Evolutionary conservation across 768 basidiomycete species (phyloP).

Genomic region (Pseudohyphozyma bogoriensis): DNA sequence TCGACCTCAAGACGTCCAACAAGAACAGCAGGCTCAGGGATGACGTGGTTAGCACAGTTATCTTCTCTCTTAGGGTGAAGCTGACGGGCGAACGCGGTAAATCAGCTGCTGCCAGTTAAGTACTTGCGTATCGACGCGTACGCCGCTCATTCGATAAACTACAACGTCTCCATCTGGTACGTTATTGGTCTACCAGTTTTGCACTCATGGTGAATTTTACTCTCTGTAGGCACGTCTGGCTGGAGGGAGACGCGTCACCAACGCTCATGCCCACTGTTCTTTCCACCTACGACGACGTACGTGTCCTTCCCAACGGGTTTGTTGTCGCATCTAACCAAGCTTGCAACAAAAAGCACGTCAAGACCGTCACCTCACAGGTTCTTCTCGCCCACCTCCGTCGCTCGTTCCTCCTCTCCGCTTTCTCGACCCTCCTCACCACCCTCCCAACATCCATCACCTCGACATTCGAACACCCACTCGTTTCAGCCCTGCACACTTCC

Average conservation of each 20-base stretch:
- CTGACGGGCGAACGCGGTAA: not conserved
- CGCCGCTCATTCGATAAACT: conserved; percentile 7
- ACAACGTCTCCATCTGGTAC: conserved; percentile 25
- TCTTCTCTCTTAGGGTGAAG: not conserved
- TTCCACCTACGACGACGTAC: not conserved
- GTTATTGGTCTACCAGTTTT: not conserved
- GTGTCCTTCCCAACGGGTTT: not conserved
- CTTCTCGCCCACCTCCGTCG: conserved; percentile 25
- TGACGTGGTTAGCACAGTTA: not conserved
- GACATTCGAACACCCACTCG: conserved; percentile 14
- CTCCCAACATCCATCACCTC: not conserved
- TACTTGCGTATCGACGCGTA: conserved; percentile 22
- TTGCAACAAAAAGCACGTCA: not conserved
- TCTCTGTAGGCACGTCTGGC: conserved; percentile 22
- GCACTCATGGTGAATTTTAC: too few relatives aligned
- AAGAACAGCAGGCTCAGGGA: not conserved
- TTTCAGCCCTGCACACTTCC: not conserved
- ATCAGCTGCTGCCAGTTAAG: conserved; percentile 13
- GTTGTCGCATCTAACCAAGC: not conserved
- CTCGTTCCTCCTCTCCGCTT: conserved; percentile 1
- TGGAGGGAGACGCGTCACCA: conserved; percentile 1
- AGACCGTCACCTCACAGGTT: conserved; percentile 8
- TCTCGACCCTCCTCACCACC: conserved; percentile 1
- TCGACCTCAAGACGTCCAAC: not conserved
- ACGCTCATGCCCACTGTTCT: not conserved